phyloP scores from a whole-genome alignment of 1,284 basidiomycete species.

The Ceratobasidium sp. region DNA sequence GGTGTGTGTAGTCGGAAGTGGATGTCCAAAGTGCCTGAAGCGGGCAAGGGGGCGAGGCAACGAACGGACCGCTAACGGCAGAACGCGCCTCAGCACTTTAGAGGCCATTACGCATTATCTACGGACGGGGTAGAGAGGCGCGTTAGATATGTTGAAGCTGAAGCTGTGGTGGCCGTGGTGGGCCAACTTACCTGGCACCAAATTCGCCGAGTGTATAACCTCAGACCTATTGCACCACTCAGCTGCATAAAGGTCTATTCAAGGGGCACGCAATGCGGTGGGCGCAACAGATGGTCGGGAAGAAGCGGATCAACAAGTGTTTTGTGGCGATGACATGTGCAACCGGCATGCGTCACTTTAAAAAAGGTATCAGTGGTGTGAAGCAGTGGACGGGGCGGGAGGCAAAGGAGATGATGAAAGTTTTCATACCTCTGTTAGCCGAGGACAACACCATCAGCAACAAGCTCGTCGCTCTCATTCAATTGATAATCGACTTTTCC shows the following conservation, averaged over 20 bases:
- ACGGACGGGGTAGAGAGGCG: neutral
- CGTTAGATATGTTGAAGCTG: neutral
- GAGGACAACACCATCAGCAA: neutral
- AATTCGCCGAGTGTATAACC: slow-evolving; percentile 52
- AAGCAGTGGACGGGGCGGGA: slow-evolving; percentile 19
- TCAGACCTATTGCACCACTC: slow-evolving; percentile 45
- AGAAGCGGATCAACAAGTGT: no score
- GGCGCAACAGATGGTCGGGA: neutral
- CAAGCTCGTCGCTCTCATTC: neutral
- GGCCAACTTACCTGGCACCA: neutral
- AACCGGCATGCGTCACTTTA: slow-evolving; percentile 11
- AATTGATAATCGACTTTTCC: neutral
- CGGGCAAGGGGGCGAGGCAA: neutral
- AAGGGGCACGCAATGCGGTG: slow-evolving; percentile 52
- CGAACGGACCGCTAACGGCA: neutral
- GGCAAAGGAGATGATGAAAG: slow-evolving; percentile 20
- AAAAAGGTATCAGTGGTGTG: neutral
- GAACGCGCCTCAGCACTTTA: neutral
- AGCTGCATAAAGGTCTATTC: slow-evolving; percentile 55
- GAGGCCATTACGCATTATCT: neutral
- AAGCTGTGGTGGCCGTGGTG: slow-evolving; percentile 22
- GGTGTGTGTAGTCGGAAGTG: slow-evolving; percentile 30
- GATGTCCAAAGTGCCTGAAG: slow-evolving; percentile 32
- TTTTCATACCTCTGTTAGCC: neutral
- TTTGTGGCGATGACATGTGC: no score